These are phyloP conservation scores for Exserohilum turcica DNA, from an alignment of 2,329 filamentous ascomycete species.

Conservation along the genomic window DNA sequence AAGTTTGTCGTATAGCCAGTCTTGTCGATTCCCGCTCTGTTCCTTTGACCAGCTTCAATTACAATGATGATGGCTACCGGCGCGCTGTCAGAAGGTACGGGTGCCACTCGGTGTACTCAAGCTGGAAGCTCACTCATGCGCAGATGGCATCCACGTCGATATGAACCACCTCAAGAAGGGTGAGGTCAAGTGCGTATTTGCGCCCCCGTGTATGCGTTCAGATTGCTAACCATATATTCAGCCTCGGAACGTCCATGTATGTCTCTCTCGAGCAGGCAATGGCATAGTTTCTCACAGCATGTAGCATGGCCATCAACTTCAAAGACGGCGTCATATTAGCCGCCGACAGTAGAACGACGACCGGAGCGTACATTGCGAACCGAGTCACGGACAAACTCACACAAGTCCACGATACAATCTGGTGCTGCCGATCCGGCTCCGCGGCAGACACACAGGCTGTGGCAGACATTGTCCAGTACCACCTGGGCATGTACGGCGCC, in stretches of 20 bases:
- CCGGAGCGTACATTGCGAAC: constrained; percentile 97
- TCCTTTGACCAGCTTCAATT: constrained; percentile 6
- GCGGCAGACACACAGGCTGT: constrained; percentile 98
- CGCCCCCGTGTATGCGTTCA: no score
- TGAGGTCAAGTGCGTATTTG: constrained; percentile 85
- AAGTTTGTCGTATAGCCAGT: neutral
- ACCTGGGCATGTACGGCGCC: constrained; percentile 90
- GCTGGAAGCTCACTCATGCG: constrained; percentile 36
- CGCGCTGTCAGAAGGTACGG: constrained; percentile 47
- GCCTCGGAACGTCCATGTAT: constrained; percentile 96
- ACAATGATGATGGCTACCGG: constrained; percentile 43
- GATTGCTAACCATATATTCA: constrained; percentile 46
- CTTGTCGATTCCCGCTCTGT: neutral
- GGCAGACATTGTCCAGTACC: constrained; percentile 96
- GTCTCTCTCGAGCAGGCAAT: constrained; percentile 41
- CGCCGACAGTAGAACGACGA: constrained; percentile 96
- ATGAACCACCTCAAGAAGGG: constrained; percentile 99
- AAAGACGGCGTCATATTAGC: constrained; percentile 97
- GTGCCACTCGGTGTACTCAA: constrained; percentile 6
- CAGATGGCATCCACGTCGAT: constrained; percentile 98
- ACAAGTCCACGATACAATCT: constrained; percentile 97
- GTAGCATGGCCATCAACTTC: constrained; percentile 98
- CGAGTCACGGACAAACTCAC: constrained; percentile 99
- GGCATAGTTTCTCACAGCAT: constrained; percentile 29
- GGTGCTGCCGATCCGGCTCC: constrained; percentile 98